Evolutionary conservation across 441 rosid genomes (phyloP), one percentile per base, ranked within the genome.

Genomic region (Raphanus hybrid): DNA sequence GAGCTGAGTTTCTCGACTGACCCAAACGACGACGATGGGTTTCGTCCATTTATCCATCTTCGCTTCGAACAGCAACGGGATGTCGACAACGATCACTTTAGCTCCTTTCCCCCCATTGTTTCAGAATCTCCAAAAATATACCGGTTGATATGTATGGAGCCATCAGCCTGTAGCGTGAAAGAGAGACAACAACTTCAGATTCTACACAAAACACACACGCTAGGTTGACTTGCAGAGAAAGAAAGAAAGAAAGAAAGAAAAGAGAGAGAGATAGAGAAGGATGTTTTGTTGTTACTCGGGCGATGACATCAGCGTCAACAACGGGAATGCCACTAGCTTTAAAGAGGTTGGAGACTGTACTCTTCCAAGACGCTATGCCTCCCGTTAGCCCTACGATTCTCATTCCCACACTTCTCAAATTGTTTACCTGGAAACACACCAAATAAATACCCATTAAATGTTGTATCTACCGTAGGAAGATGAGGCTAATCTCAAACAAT

Each of bases 311-410:
- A 68, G 74, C 81, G 1, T 78, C 81, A 73, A 78, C 94, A 1
- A 93, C 88, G 11, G 94, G 97, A 67, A 91, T 63, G 67, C 67
- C 48, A 63, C 62, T 86, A 78, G 90, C 85, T 74, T 89, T 90
- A 88, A 92, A 92, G 76, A 90, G 91, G 70, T 88, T 87, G 26
- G 97, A 90, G 52, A 91, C 92, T 0, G 96, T 91, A 68, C 98
- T 93, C 87, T 95, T 93, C 63, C 99, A 97, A 0, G 95, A 91
- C 0, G 94, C 85, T 59, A 95, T 93, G 74, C 97, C 99, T 64
- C 99, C 99, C 0, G 96, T 95, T 73, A 95, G 75, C 12, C 98
- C 96, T 0, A 91, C 97, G 26, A 92, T 37, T 64, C 69, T 64
- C 67, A 62, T 62, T 14, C 67, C 16, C 52, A 29, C 34, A 41